These are phyloP conservation scores for Papiliotrema terrestris DNA, from an alignment of 1,284 basidiomycete species.

Conservation along the genomic window DNA sequence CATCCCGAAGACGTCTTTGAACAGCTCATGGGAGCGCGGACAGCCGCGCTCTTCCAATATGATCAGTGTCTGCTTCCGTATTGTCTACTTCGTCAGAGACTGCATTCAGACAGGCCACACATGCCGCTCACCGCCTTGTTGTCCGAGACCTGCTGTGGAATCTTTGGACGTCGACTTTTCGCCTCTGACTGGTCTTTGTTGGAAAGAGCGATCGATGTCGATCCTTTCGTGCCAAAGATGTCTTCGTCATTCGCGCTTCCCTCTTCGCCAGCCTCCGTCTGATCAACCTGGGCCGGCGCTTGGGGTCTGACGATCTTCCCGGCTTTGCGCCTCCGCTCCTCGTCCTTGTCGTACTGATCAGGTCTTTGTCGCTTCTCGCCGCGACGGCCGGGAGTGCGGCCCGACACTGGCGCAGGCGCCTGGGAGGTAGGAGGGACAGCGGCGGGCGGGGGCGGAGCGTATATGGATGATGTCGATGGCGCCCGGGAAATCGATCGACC, in stretches of 20 bases:
- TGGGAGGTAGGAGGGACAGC: conserved; percentile 25
- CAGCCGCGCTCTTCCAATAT: conserved; percentile 32
- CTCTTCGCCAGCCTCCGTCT: not conserved
- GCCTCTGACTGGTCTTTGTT: conserved; percentile 1
- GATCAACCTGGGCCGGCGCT: not conserved
- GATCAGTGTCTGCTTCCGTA: conserved; percentile 40
- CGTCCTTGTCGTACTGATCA: conserved; percentile 9
- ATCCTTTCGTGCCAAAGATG: conserved; percentile 34
- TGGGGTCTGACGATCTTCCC: conserved; percentile 26
- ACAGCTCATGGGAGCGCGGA: conserved; percentile 27
- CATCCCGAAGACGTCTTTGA: conserved; percentile 45
- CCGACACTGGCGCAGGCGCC: conserved; percentile 16
- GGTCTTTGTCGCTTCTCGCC: conserved; percentile 38
- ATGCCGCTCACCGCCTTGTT: conserved; percentile 38
- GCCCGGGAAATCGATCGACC: conserved; percentile 31
- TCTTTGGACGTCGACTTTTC: conserved; percentile 10
- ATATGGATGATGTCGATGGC: conserved; percentile 34
- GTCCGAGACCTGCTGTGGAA: conserved; percentile 36
- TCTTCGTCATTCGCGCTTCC: conserved; percentile 26
- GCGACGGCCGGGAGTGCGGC: conserved; percentile 35
- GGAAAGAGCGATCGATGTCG: conserved; percentile 5
- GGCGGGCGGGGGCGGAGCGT: conserved; percentile 45
- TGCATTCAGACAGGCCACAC: too few species aligned
- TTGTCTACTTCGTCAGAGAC: conserved; percentile 18
- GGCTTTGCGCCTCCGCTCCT: conserved; percentile 20